These are phyloP conservation scores for Alisma plantagoaquatica DNA, from an alignment of 106 monocot species.

Conservation along the genomic window DNA sequence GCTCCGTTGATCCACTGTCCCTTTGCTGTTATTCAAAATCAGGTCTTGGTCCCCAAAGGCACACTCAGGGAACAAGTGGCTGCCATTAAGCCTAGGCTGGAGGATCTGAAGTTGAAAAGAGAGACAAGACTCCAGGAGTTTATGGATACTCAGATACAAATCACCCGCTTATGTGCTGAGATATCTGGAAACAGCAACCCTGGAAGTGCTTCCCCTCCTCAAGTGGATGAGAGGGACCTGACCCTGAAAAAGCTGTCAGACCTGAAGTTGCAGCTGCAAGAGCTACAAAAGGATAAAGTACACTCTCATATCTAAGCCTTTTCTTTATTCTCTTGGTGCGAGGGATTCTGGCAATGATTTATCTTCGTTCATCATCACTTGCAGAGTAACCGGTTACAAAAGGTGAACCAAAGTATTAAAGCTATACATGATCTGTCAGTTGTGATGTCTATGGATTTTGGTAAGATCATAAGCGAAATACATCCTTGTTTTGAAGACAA, in stretches of 20 bases:
- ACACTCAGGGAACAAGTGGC: constrained; percentile 64
- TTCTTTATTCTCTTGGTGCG: no score
- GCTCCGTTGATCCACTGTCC: constrained; percentile 4
- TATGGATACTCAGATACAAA: constrained; percentile 43
- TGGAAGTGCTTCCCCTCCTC: constrained; percentile 16
- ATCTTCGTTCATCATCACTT: no score
- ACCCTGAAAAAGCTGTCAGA: constrained; percentile 56
- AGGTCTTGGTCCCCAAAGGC: no score
- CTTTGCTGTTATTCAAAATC: constrained; percentile 56
- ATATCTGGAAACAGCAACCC: constrained; percentile 40
- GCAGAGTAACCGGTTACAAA: constrained; percentile 53
- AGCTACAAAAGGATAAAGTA: constrained; percentile 91
- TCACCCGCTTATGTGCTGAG: constrained; percentile 42
- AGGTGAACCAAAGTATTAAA: constrained; percentile 42
- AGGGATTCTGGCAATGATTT: no score
- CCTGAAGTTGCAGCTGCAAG: constrained; percentile 48
- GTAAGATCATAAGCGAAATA: constrained; percentile 37
- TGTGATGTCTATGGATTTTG: constrained; percentile 50
- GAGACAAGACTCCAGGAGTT: constrained; percentile 58
- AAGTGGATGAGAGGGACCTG: constrained; percentile 54
- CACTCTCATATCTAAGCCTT: no score
- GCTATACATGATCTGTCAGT: constrained; percentile 44
- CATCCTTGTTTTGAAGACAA: constrained; percentile 49
- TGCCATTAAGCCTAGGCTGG: constrained; percentile 40
- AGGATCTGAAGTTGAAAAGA: constrained; percentile 45